Conservation (phyloP, 768 basidiomycete genomes). For the Boletus sp. region DNA sequence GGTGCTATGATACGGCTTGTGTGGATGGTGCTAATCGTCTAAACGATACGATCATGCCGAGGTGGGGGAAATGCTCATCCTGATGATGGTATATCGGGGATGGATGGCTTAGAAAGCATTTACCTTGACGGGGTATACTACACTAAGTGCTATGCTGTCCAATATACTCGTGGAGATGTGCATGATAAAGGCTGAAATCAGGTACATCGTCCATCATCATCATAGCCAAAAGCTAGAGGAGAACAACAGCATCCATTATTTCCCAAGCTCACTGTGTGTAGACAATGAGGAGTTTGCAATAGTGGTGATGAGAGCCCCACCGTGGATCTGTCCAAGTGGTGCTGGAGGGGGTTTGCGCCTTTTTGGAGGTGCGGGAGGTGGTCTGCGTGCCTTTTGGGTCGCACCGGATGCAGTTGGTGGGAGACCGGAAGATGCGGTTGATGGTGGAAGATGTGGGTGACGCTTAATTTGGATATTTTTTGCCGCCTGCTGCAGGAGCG, state of each 20-base stretch:
- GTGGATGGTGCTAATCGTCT: neutral
- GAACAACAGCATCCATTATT: constrained; percentile 7
- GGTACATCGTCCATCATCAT: constrained; percentile 5
- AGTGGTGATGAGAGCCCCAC: constrained; percentile 58
- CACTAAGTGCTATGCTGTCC: constrained; percentile 24
- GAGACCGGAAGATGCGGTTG: constrained; percentile 20
- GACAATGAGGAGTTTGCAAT: constrained; percentile 45
- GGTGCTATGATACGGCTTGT: too few species aligned
- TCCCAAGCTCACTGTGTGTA: constrained; percentile 16
- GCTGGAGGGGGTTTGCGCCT: constrained; percentile 72
- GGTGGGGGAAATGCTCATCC: neutral
- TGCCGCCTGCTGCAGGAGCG: constrained; percentile 18
- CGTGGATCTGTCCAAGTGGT: constrained; percentile 48
- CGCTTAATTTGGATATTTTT: constrained; percentile 18
- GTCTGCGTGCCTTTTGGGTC: constrained; percentile 39
- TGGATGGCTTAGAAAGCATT: constrained; percentile 7
- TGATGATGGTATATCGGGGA: constrained; percentile 3
- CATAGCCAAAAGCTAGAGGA: constrained; percentile 1
- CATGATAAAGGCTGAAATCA: constrained; percentile 7
- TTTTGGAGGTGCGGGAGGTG: constrained; percentile 68
- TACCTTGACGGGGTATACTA: constrained; percentile 15
- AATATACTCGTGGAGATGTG: constrained; percentile 17
- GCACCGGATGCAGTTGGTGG: constrained; percentile 14
- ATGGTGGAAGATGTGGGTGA: constrained; percentile 14
- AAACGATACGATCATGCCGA: neutral